phyloP scores from a whole-genome alignment of 2,329 filamentous ascomycete species.

The Aspergillus neotritici region DNA sequence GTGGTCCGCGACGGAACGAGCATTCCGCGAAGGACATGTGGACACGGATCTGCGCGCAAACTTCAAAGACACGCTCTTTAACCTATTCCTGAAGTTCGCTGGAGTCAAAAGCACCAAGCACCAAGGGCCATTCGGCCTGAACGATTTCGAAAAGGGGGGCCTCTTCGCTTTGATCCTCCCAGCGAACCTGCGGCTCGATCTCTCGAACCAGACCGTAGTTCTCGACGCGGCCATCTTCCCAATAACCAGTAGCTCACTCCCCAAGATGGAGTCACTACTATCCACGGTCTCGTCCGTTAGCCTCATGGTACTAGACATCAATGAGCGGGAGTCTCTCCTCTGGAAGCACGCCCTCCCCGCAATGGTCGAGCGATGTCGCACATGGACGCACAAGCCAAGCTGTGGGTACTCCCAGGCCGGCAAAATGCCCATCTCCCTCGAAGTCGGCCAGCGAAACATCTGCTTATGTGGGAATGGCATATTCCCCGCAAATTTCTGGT shows the following conservation, averaged over 20 bases:
- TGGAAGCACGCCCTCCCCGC: background rate
- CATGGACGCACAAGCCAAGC: background rate
- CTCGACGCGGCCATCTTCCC: background rate
- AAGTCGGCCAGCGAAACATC: too few relatives aligned
- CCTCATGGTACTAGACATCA: background rate
- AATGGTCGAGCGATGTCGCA: background rate
- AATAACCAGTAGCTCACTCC: background rate
- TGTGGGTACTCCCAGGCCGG: background rate
- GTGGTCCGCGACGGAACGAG: too few relatives aligned
- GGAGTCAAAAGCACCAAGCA: background rate
- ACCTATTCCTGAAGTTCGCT: background rate
- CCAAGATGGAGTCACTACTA: background rate
- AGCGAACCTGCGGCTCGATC: background rate
- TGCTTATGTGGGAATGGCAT: too few relatives aligned
- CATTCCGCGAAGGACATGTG: too few relatives aligned
- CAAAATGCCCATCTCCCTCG: background rate
- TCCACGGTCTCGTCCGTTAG: too few relatives aligned
- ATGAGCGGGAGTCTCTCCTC: background rate
- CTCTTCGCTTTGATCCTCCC: constrained; percentile 5
- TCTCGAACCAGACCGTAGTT: background rate
- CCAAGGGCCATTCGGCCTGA: background rate
- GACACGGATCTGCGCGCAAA: background rate
- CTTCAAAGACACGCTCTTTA: background rate
- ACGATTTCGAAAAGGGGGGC: background rate
- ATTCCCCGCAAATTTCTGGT: too few relatives aligned